Evolutionary conservation across 345 rosid genomes (phyloP), one percentile per base, ranked within the genome.

Genomic region (Euphorbia peplus): DNA sequence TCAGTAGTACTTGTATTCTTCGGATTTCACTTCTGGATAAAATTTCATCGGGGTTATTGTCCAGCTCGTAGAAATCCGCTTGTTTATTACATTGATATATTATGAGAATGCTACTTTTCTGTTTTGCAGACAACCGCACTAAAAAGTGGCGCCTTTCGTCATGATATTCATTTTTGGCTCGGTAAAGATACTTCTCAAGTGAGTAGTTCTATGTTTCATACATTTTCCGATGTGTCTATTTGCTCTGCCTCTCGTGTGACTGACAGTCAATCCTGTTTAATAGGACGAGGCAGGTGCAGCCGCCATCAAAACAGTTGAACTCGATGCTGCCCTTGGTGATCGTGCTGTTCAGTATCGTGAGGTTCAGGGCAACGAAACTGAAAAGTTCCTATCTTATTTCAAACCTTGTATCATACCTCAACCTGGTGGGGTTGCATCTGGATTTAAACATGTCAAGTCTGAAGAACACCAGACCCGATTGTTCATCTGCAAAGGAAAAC

Each of bases 301-400:
- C 60, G 96, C 96, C 50, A 67, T 90, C 70, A 90, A 84, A 85
- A 92, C 98, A 60, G 92, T 95, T 73, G 99, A 95, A 71, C 82
- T 95, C 53, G 99, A 95, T 87, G 97, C 99, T 57, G 95, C 96
- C 19, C 96, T 95, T 69, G 99, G 99, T 67, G 99, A 97, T 44
- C 97, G 96, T 74, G 99, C 97, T 46, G 97, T 95, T 60, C 99
- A 95, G 75, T 95, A 92, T 81, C 92, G 98, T 77, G 99, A 95
- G 85, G 84, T 83, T 13, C 99, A 95, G 72, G 95, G 98, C 63
- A 92, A 95, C 19, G 99, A 95, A 77, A 86, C 96, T 0, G 98
- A 92, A 74, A 95, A 86, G 82, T 95, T 95, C 69, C 83, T 92
- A 53, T 95, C 99, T 2, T 89, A 90, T 75, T 95, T 95, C 62